Conservation (phyloP, 306 rosid genomes). For the Bauhinia variegata region DNA sequence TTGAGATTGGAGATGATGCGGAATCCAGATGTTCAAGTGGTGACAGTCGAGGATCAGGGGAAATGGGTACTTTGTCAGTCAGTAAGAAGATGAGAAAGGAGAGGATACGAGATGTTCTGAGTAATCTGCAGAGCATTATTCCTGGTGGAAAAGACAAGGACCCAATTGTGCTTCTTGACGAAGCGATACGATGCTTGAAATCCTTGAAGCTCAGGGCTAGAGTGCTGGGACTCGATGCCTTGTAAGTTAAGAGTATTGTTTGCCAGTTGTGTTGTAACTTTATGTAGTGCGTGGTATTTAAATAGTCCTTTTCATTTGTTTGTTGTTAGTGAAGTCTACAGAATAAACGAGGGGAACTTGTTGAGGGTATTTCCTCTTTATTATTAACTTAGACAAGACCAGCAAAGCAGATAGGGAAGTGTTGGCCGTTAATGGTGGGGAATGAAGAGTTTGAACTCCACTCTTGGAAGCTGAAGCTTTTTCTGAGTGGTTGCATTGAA, state of each 20-base stretch:
- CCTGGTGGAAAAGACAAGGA: slow-evolving; percentile 79
- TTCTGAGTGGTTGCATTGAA: slow-evolving; percentile 37
- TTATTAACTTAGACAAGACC: not conserved
- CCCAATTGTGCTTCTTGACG: slow-evolving; percentile 72
- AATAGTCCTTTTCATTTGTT: slow-evolving; percentile 24
- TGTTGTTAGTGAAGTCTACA: slow-evolving; percentile 27
- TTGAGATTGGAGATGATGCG: slow-evolving; percentile 53
- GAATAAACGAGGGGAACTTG: slow-evolving; percentile 44
- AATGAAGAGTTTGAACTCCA: slow-evolving; percentile 22
- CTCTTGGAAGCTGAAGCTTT: slow-evolving; percentile 2
- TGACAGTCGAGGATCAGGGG: slow-evolving; percentile 42
- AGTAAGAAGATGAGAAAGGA: slow-evolving; percentile 70
- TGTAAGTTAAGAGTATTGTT: slow-evolving; percentile 35
- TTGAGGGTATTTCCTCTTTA: not conserved
- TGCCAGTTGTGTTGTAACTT: slow-evolving; percentile 9
- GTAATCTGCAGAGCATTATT: slow-evolving; percentile 71
- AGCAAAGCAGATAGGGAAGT: slow-evolving; percentile 1
- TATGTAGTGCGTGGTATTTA: slow-evolving; percentile 26
- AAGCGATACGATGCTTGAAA: slow-evolving; percentile 81
- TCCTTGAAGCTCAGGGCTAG: slow-evolving; percentile 65
- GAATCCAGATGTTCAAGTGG: slow-evolving; percentile 73
- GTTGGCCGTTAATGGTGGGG: slow-evolving; percentile 21
- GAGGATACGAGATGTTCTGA: slow-evolving; percentile 68
- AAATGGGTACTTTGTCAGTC: slow-evolving; percentile 40
- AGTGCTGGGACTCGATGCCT: slow-evolving; percentile 59